Percentiles rank a stretch among this genome's conserved stretches.
These are phyloP conservation scores for Xylariaceae sp. DNA, from an alignment of 2,329 filamentous ascomycete genomes.

Conservation along the genomic window DNA sequence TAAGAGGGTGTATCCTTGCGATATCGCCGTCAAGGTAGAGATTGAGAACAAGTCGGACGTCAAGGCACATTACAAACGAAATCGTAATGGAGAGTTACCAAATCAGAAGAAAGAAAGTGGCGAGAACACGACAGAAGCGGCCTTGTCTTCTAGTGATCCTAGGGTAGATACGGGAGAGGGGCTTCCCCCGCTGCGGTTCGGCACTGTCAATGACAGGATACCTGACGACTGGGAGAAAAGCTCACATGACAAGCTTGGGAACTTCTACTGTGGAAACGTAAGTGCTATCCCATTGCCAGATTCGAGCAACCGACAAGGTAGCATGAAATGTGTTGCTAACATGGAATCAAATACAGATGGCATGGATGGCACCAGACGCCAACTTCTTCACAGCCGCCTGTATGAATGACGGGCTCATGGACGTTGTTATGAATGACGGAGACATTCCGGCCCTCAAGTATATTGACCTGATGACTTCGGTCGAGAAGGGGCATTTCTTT, in stretches of 20 bases:
- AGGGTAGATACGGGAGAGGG: slow-evolving; percentile 50
- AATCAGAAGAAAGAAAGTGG: slow-evolving; percentile 40
- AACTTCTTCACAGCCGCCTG: slow-evolving; percentile 88
- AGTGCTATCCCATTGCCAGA: slow-evolving; percentile 40
- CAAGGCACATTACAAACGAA: slow-evolving; percentile 71
- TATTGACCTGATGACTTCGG: slow-evolving; percentile 71
- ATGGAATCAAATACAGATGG: slow-evolving; percentile 68
- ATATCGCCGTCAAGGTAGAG: slow-evolving; percentile 84
- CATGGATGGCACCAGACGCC: slow-evolving; percentile 84
- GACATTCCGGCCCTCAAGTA: slow-evolving; percentile 71
- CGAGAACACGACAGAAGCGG: slow-evolving; percentile 9
- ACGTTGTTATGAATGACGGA: slow-evolving; percentile 81
- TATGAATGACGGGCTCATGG: slow-evolving; percentile 83
- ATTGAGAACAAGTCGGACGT: slow-evolving; percentile 77
- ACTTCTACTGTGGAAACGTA: slow-evolving; percentile 91
- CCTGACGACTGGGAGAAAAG: slow-evolving; percentile 78
- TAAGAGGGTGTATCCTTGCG: slow-evolving; percentile 84
- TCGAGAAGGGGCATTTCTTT: slow-evolving; percentile 78
- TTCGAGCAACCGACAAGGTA: not conserved
- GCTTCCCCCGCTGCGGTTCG: slow-evolving; percentile 77
- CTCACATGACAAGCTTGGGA: slow-evolving; percentile 79
- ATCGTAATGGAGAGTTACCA: slow-evolving; percentile 32
- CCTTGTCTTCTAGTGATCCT: slow-evolving; percentile 24
- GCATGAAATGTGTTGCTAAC: slow-evolving; percentile 21
- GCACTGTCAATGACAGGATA: slow-evolving; percentile 77